Evolutionary conservation across 2,329 filamentous ascomycete species (phyloP), one percentile per base, ranked within the genome.

Genomic region (Knufia fluminis): DNA sequence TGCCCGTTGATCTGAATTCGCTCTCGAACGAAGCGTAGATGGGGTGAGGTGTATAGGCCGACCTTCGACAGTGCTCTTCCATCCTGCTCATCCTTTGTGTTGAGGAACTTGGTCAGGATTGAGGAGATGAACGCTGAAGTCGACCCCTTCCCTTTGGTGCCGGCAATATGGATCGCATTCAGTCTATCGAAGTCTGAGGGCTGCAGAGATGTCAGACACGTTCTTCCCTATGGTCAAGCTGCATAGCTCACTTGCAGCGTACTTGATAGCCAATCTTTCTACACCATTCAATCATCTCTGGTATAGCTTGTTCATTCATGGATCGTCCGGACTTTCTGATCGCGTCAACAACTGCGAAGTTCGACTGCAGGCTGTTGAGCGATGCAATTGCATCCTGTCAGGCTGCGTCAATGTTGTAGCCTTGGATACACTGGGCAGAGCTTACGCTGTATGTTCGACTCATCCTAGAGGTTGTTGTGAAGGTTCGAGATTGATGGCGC

Each of bases 121-220:
- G 82, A 82, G 12, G 88, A 87, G 17, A 88, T 78, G 64, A 90
- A 91, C 8, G 90, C 85, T 56, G 85, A 87, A 0, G 88, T 89
- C 2, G 86, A 92, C 35, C 90, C 90, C 66, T 96, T 97, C 52
- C 91, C 91, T 66, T 96, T 97, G 3, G 90, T 96, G 10, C 91
- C 91, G 1, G 91, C 86, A 40, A 97, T 81, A 64, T 97, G 91
- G 53, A 97, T 80, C 57, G 75, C 70, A 52, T 77, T 82, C 54
- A 84, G 61, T 8, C 62, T 67, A 54, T 81, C 71, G 57, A 84
- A 74, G 52, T 82, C 78, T 12, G 76, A 73, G 16, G 80, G 78
- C 79, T 83, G 60, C 41, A 16, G 19, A 24, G 10, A 19, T 33
- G 16, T 43, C 23, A 49, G 38, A 9, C 19, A n/a, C 19, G 12